Evolutionary conservation across 2,329 filamentous ascomycete genomes (phyloP), one percentile per base, ranked within the genome.

Genomic region (Ceratocystis colombiana): DNA sequence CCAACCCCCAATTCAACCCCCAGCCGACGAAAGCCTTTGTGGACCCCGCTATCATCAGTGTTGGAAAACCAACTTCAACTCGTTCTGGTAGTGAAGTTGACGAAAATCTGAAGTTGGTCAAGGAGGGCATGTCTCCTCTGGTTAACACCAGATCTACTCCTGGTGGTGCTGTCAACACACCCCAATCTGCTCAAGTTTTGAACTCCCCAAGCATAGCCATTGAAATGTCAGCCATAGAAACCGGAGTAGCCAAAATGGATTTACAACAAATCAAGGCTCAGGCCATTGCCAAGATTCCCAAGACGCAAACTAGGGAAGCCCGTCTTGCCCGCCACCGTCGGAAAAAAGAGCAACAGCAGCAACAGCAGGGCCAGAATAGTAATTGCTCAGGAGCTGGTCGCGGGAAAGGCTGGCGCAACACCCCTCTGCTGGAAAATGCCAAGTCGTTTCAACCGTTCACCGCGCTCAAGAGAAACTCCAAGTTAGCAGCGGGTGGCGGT

Each of bases 21-120:
- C 28, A 64, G 41, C 10, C 28, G 37, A 41, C 10, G 17, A 45
- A 44, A 37, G 71, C 79, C 0, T 90, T 94, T 71, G 81, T 87
- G n/a, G 90, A 95, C 71, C 90, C 90, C 10, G 90, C 90, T 2
- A 95, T 95, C 66, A 73, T 95, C 59, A 91, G 89, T 72, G 82
- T 89, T 62, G 79, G 69, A 12, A 65, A 64, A n/a, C 59, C 65
- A 10, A 62, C 63, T 1, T 61, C 66, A 28, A 33, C 37, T 25
- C 64, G 55, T 28, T 65, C 63, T 30, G 64, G 66, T n/a, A 61
- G 61, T n/a, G 64, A 64, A 15, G 25, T 64, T n/a, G 50, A 64
- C n/a, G 41, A 64, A 20, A 64, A 64, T 20, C 10, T 17, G 25
- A 64, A 64, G 37, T 55, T 62, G 12, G 53, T 30, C 28, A 30